These are phyloP conservation scores for Lactuca sativa DNA, from an alignment of 129 eudicot genomes.

Conservation along the genomic window DNA sequence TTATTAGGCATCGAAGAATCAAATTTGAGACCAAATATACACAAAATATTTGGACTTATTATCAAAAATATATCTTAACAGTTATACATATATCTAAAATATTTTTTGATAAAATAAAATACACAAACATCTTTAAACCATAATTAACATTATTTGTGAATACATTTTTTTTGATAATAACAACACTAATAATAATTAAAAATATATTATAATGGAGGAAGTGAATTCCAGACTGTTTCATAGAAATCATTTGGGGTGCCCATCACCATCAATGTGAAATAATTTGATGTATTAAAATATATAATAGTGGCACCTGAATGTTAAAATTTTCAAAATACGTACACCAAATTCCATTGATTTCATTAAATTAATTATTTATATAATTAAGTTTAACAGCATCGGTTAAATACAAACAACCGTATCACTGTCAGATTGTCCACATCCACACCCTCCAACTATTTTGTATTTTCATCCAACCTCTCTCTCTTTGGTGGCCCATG, in stretches of 20 bases:
- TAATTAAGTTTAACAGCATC: slow-evolving; percentile 17
- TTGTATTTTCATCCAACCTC: slow-evolving; percentile 16
- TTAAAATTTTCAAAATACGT: slow-evolving; percentile 15
- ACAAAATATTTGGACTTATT: too few relatives aligned
- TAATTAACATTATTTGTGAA: background rate
- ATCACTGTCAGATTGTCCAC: slow-evolving; percentile 39
- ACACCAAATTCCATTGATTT: slow-evolving; percentile 18
- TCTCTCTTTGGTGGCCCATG: slow-evolving; percentile 1
- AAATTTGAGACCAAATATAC: too few relatives aligned
- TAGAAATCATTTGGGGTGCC: slow-evolving; percentile 30
- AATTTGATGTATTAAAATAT: slow-evolving; percentile 14
- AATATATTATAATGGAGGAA: slow-evolving; percentile 9
- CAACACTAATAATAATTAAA: background rate
- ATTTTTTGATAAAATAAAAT: background rate
- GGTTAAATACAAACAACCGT: slow-evolving; percentile 36
- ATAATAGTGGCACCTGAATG: slow-evolving; percentile 11
- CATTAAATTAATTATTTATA: slow-evolving; percentile 16
- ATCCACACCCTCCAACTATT: slow-evolving; percentile 23
- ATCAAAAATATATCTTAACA: too few relatives aligned
- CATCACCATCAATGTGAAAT: slow-evolving; percentile 34
- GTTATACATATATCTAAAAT: too few relatives aligned
- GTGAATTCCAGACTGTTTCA: slow-evolving; percentile 41
- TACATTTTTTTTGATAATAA: background rate
- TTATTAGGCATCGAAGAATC: too few relatives aligned
- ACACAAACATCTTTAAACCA: background rate